Evolutionary conservation across 768 basidiomycete species (phyloP).

Genomic region (Macrolepiota dolichaula): DNA sequence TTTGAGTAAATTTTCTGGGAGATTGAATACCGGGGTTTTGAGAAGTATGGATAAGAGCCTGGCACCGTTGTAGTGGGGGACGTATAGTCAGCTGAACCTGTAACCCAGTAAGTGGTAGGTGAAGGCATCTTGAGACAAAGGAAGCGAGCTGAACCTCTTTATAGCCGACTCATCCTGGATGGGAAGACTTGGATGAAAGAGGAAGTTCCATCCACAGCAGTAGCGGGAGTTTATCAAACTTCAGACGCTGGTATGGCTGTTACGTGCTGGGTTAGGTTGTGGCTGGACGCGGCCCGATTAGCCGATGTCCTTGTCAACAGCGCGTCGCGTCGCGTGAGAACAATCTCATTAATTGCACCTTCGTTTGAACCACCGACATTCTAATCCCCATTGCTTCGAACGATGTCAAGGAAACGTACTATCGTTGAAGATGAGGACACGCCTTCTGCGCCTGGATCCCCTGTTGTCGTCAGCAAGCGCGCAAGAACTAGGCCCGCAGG

Average conservation of each 20-base stretch:
- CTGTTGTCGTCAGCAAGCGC: not conserved
- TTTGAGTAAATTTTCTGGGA: not conserved
- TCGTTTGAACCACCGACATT: not conserved
- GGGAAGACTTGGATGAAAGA: not conserved
- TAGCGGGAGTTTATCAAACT: not conserved
- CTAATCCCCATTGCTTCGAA: not conserved
- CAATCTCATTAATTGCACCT: conserved; percentile 1
- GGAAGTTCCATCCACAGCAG: not conserved
- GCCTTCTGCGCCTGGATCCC: not conserved
- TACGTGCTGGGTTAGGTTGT: not conserved
- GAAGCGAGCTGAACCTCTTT: not conserved
- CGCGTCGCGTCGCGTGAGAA: conserved; percentile 6
- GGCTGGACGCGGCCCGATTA: not conserved
- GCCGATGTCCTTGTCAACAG: not conserved
- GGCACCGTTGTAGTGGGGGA: not conserved
- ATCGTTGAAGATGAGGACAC: not conserved
- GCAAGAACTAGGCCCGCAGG: not conserved
- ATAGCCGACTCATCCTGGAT: not conserved
- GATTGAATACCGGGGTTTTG: not conserved
- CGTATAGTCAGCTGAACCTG: not conserved
- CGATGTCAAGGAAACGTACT: conserved; percentile 7
- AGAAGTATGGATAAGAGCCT: not conserved
- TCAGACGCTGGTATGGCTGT: not conserved
- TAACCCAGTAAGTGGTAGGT: not conserved
- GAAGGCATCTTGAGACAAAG: not conserved